Evolutionary conservation across 2,329 filamentous ascomycete species (phyloP).

Genomic region (Alternaria novae-zelandiae): DNA sequence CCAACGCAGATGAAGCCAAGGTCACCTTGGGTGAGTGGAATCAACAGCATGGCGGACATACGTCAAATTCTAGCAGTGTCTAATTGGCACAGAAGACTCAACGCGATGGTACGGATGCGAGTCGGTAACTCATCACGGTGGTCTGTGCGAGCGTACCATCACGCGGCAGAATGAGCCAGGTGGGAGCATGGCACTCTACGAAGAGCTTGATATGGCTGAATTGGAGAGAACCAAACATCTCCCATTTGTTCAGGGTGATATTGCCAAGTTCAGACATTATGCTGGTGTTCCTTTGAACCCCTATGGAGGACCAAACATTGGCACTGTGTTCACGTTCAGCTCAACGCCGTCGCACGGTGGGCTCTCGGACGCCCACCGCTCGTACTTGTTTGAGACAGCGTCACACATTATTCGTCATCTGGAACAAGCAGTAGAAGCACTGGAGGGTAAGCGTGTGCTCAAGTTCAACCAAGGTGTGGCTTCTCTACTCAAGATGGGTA

Average conservation of each 20-base stretch:
- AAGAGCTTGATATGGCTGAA: slow-evolving; percentile 8
- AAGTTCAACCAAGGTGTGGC: slow-evolving; percentile 9
- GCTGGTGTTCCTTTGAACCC: slow-evolving; percentile 11
- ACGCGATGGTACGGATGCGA: slow-evolving; percentile 14
- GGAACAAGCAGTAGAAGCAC: slow-evolving; percentile 10
- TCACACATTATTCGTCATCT: slow-evolving; percentile 8
- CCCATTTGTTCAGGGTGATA: slow-evolving; percentile 6
- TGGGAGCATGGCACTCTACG: slow-evolving; percentile 9
- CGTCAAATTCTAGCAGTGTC: not conserved
- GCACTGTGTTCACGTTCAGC: slow-evolving; percentile 7
- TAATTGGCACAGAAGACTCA: slow-evolving; percentile 3
- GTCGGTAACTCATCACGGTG: slow-evolving; percentile 11
- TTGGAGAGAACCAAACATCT: slow-evolving; percentile 10
- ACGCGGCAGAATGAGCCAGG: slow-evolving; percentile 4
- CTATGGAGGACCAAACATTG: slow-evolving; percentile 10
- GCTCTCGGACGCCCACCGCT: not conserved
- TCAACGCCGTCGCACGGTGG: slow-evolving; percentile 1
- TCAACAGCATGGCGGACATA: not conserved
- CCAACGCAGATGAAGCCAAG: slow-evolving; percentile 3
- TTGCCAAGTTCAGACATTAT: slow-evolving; percentile 12
- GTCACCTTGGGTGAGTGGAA: slow-evolving; percentile 8
- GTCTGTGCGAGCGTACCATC: slow-evolving; percentile 13
- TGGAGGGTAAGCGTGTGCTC: slow-evolving; percentile 7
- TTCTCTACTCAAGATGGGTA: slow-evolving; percentile 1
- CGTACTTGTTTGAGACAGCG: slow-evolving; percentile 4